Evolutionary conservation across 495 filamentous ascomycete species (phyloP).

Genomic region (Penicillium waksmanii): DNA sequence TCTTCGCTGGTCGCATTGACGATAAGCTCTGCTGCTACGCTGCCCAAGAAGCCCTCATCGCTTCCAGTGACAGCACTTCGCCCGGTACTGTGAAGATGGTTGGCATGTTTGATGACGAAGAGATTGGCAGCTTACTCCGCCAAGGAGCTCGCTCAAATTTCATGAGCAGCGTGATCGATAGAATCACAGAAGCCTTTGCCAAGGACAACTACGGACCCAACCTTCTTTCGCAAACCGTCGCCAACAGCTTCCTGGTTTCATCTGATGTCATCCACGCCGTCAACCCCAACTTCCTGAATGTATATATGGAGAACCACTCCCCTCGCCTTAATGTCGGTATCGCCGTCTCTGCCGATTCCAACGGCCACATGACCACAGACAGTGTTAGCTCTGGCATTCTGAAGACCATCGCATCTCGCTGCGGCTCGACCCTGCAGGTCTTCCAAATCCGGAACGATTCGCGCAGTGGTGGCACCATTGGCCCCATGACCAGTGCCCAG

Average conservation of each 20-base stretch:
- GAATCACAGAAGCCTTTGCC: slow-evolving; percentile 73
- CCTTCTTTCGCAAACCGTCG: slow-evolving; percentile 79
- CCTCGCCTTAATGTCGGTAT: slow-evolving; percentile 90
- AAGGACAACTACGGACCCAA: slow-evolving; percentile 60
- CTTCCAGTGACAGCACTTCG: slow-evolving; percentile 57
- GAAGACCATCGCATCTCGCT: slow-evolving; percentile 70
- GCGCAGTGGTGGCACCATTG: slow-evolving; percentile 89
- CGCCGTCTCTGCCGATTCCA: slow-evolving; percentile 81
- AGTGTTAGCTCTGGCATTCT: slow-evolving; percentile 77
- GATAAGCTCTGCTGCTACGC: slow-evolving; percentile 96
- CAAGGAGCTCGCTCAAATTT: slow-evolving; percentile 92
- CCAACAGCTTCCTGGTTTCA: slow-evolving; percentile 89
- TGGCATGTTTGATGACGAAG: slow-evolving; percentile 93
- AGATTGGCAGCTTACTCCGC: slow-evolving; percentile 87
- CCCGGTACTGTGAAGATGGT: slow-evolving; percentile 76
- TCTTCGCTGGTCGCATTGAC: slow-evolving; percentile 93
- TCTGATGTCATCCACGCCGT: slow-evolving; percentile 94
- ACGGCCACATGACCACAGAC: slow-evolving; percentile 93
- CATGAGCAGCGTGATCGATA: slow-evolving; percentile 75
- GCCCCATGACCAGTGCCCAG: slow-evolving; percentile 79
- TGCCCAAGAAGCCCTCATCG: slow-evolving; percentile 83
- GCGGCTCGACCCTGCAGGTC: slow-evolving; percentile 72
- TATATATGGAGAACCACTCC: slow-evolving; percentile 82
- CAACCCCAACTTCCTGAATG: slow-evolving; percentile 85
- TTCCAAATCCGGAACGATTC: slow-evolving; percentile 96